Conservation (phyloP, 2,329 filamentous ascomycete species). For the Colletotrichum gloeosporioides region DNA sequence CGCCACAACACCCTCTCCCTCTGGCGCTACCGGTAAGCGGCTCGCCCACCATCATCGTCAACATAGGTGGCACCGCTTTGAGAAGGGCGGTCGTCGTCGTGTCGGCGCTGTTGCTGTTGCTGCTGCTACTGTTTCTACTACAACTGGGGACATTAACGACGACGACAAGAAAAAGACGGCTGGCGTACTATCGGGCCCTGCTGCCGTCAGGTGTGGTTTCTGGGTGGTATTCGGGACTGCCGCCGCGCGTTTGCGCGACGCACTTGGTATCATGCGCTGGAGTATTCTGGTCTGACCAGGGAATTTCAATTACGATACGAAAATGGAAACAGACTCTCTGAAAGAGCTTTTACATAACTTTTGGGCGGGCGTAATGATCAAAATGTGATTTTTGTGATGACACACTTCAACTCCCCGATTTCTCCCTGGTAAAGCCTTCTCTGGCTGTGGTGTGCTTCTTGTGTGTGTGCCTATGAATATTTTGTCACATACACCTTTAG, state of each 20-base stretch:
- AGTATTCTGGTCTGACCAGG: slow-evolving; percentile 20
- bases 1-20: slow-evolving; percentile 98
- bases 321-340: slow-evolving; percentile 21
- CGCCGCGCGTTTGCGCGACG: slow-evolving; percentile 12
- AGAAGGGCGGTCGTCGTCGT: not conserved
- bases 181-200: not conserved
- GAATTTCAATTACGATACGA: slow-evolving; percentile 18
- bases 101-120: not conserved
- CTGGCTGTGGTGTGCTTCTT: not conserved
- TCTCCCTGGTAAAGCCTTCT: not conserved
- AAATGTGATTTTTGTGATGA: slow-evolving; percentile 20
- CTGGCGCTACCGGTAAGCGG: slow-evolving; percentile 90
- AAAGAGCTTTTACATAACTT: slow-evolving; percentile 10
- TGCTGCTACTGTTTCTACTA: not conserved
- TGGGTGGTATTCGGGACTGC: slow-evolving; percentile 15
- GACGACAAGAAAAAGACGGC: slow-evolving; percentile 10
- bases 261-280: slow-evolving; percentile 23
- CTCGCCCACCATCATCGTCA: not conserved
- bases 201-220: not conserved
- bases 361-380: slow-evolving; percentile 19
- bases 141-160: not conserved
- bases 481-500: not conserved
- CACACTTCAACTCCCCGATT: not conserved
- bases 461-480: not conserved
- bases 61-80: not conserved